Base-by-base conservation (phyloP, 305 asterid genomes). In the Fraxinus dipetala region DNA sequence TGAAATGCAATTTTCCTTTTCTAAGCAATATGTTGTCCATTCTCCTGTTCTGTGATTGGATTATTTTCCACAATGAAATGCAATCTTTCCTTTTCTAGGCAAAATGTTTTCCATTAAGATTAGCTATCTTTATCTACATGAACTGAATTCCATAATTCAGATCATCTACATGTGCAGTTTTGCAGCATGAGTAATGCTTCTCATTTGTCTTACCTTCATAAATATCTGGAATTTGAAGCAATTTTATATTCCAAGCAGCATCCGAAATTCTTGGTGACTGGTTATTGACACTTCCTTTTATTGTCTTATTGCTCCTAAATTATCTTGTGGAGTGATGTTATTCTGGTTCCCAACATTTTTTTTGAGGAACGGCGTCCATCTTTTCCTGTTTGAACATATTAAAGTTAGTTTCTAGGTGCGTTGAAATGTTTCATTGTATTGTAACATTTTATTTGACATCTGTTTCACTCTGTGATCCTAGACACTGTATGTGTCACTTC, bases 111-210 rank as follows among this genome's bases (percentile, higher is more conserved):
- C 75, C 30, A 30, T 30, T 69, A 69, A 28, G 75, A 69, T 16
- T 28, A 28, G 35, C 40, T 14, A 30, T 30, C 74, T 26, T 61
- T 67, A 28, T 9, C 20, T 30, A 4, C 36, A 13, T 11, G 38
- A 69, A 69, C 38, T 30, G 38, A 28, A 26, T 69, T 28, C 38
- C 75, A 30, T 30, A 69, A 4, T 26, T 43, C 2, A 63, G 77
- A 65, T 78, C 48, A 73, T 81, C 16, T 35, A 69, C 76, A 69
- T 61, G 74, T 67, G 75, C 11, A 32, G 48, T 31, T 73, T 43
- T 69, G 84, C 40, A n/a, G 30, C 63, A 56, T 75, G 84, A 56
- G 26, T 22, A 54, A 11, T 69, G 56, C 73, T 16, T 72, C 61
- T 78, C 6, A 20, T 74, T 67, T 78, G 76, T 59, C 70, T 26